phyloP scores from a whole-genome alignment of 768 basidiomycete species.

The Saitozyma podzolica region DNA sequence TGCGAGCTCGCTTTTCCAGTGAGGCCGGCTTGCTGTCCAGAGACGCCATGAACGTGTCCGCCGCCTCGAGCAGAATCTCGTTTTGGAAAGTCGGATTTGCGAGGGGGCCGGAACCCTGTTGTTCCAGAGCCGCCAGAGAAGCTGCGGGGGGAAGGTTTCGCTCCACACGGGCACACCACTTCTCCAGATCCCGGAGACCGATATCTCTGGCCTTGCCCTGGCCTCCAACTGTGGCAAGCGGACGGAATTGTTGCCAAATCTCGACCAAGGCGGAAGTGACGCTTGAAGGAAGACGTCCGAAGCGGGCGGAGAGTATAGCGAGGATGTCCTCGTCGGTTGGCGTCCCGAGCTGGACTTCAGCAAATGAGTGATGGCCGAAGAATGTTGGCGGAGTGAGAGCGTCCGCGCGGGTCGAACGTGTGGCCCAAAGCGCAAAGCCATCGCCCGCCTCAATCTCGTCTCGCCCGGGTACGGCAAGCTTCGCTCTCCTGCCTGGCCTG shows the following conservation, averaged over 20 bases:
- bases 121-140: slow-evolving; percentile 47
- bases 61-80: slow-evolving; percentile 81
- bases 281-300: slow-evolving; percentile 62
- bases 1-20: slow-evolving; percentile 27
- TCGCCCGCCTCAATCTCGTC: slow-evolving; percentile 73
- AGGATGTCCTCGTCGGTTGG: slow-evolving; percentile 69
- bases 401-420: slow-evolving; percentile 62
- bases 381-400: slow-evolving; percentile 66
- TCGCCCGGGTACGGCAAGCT: slow-evolving; percentile 71
- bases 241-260: slow-evolving; percentile 66
- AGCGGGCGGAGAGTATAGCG: slow-evolving; percentile 68
- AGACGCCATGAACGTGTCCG: slow-evolving; percentile 87
- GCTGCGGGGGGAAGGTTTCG: slow-evolving; percentile 60
- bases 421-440: slow-evolving; percentile 84
- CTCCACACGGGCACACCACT: slow-evolving; percentile 75
- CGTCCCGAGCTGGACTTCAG: slow-evolving; percentile 65
- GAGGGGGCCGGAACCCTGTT: slow-evolving; percentile 55
- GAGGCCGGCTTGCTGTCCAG: slow-evolving; percentile 32
- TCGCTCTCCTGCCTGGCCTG: slow-evolving; percentile 57
- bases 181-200: slow-evolving; percentile 75
- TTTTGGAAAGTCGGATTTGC: slow-evolving; percentile 76
- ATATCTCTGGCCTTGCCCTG: slow-evolving; percentile 53
- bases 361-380: slow-evolving; percentile 81
- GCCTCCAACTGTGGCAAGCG: slow-evolving; percentile 21
- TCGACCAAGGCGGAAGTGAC: slow-evolving; percentile 61